phyloP scores from a whole-genome alignment of 1,284 basidiomycete genomes.

The Ganoderma sinense region DNA sequence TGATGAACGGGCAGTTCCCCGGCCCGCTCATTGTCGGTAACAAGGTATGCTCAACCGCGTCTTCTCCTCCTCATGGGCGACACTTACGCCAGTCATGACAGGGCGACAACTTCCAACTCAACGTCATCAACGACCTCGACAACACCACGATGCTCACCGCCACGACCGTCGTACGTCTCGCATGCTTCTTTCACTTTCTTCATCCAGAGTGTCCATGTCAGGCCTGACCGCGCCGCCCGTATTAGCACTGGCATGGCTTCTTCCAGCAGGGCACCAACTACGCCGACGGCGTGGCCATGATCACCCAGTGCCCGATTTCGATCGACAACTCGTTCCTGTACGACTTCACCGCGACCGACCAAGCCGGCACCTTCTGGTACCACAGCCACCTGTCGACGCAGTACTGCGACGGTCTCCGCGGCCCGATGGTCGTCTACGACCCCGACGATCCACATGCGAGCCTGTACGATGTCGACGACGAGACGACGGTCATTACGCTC shows the following conservation, averaged over 20 bases:
- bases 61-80: not conserved
- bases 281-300: conserved; percentile 38
- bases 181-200: conserved; percentile 94
- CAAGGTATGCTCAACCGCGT: conserved; percentile 24
- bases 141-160: conserved; percentile 42
- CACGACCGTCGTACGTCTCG: conserved; percentile 43
- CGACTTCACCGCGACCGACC: conserved; percentile 36
- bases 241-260: conserved; percentile 50
- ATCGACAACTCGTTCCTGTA: conserved; percentile 51
- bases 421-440: conserved; percentile 49
- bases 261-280: conserved; percentile 42
- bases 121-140: conserved; percentile 34
- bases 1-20: conserved; percentile 35
- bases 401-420: conserved; percentile 42
- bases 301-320: conserved; percentile 53
- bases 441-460: conserved; percentile 44
- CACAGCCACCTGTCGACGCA: conserved; percentile 25
- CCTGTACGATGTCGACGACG: conserved; percentile 49
- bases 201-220: conserved; percentile 98
- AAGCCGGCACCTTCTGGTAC: conserved; percentile 38
- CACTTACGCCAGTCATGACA: conserved; percentile 9
- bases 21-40: conserved; percentile 36
- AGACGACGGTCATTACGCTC: conserved; percentile 29
- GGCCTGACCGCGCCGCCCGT: conserved; percentile 98
- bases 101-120: conserved; percentile 34